Evolutionary conservation across 108 stramenopile genomes (phyloP).

Genomic region (Stephanodiscus triporus): DNA sequence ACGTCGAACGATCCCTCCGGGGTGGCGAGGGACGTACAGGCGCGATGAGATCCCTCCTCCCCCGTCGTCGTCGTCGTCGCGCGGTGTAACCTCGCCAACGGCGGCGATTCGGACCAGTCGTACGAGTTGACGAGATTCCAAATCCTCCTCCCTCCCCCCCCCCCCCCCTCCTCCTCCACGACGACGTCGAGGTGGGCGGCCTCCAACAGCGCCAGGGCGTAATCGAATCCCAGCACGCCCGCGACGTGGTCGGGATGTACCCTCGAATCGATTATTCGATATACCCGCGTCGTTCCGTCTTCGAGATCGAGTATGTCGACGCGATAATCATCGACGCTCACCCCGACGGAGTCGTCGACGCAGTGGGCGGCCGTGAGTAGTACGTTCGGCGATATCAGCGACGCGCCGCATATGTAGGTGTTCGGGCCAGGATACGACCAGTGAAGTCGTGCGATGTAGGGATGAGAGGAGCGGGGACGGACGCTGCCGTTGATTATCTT

Average conservation of each 20-base stretch:
- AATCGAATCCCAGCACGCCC: slow-evolving; percentile 16
- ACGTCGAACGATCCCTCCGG: neutral
- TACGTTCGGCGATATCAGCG: slow-evolving; percentile 22
- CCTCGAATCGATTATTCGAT: neutral
- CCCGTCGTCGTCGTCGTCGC: no score
- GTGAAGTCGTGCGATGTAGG: slow-evolving; percentile 28
- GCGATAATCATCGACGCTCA: neutral
- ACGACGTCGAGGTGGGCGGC: slow-evolving; percentile 11
- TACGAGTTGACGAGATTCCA: slow-evolving; percentile 16
- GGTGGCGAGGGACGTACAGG: no score
- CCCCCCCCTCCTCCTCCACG: neutral
- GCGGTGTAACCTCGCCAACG: slow-evolving; percentile 36
- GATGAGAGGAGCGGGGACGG: slow-evolving; percentile 3
- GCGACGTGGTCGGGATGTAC: slow-evolving; percentile 43
- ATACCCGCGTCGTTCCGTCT: neutral
- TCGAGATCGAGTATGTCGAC: slow-evolving; percentile 15
- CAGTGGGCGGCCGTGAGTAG: slow-evolving; percentile 31
- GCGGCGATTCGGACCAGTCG: slow-evolving; percentile 13
- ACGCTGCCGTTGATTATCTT: slow-evolving; percentile 32
- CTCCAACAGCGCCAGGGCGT: slow-evolving; percentile 17
- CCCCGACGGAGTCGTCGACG: no score
- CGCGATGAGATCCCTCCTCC: no score
- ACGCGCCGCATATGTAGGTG: slow-evolving; percentile 26
- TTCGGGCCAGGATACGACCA: slow-evolving; percentile 5
- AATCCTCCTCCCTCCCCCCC: neutral